Evolutionary conservation across 164 flowering plant species (phyloP).

Genomic region (Sextonia rubra): DNA sequence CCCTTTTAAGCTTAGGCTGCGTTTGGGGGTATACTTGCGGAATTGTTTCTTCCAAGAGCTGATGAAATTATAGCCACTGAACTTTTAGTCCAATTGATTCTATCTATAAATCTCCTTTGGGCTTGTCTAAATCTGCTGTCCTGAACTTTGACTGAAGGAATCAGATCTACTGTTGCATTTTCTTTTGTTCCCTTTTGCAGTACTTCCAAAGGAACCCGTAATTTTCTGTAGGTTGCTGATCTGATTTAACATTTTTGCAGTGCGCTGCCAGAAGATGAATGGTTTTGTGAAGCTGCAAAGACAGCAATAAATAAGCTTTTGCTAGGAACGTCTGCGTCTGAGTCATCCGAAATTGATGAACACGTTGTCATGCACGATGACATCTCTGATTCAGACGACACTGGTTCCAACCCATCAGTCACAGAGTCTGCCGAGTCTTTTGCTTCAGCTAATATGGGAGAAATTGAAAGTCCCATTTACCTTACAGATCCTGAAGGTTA

Average conservation of each 20-base stretch:
- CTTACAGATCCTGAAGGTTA: slow-evolving; percentile 58
- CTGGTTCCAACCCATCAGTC: slow-evolving; percentile 60
- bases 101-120: not conserved
- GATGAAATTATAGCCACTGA: not conserved
- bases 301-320: slow-evolving; percentile 80
- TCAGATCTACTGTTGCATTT: not conserved
- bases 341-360: slow-evolving; percentile 55
- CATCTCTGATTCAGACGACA: slow-evolving; percentile 58
- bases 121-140: not conserved
- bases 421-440: slow-evolving; percentile 66
- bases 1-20: not conserved
- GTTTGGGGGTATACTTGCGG: too few species aligned
- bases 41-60: too few species aligned
- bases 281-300: slow-evolving; percentile 89
- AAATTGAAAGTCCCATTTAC: slow-evolving; percentile 55
- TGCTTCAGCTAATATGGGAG: slow-evolving; percentile 86
- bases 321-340: slow-evolving; percentile 64
- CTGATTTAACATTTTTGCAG: slow-evolving; percentile 22
- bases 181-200: not conserved
- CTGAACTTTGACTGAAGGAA: not conserved
- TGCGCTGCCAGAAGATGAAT: slow-evolving; percentile 87
- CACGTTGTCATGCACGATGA: slow-evolving; percentile 53
- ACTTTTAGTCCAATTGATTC: not conserved
- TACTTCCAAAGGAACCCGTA: too few species aligned
- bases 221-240: not conserved